phyloP scores from a whole-genome alignment of 495 filamentous ascomycete genomes.

The Xylaria flabelliformis region DNA sequence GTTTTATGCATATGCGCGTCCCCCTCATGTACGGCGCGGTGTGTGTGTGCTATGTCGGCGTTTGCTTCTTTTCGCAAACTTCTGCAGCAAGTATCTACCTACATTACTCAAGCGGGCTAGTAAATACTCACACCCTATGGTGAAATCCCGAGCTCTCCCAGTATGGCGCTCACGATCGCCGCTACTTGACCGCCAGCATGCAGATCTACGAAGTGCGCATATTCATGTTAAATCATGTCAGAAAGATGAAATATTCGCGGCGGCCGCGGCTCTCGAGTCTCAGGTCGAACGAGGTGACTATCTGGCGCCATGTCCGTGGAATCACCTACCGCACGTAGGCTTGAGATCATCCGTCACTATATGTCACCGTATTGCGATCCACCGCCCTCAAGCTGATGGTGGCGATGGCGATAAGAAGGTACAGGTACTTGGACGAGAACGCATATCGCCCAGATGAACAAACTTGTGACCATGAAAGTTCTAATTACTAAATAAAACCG shows the following conservation, averaged over 20 bases:
- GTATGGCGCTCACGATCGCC: neutral
- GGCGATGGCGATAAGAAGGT: neutral
- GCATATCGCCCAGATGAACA: neutral
- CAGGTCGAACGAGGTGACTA: neutral
- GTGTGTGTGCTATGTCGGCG: neutral
- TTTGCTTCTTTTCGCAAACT: neutral
- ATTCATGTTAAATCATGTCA: neutral
- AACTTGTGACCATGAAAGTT: neutral
- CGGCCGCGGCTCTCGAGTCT: constrained; percentile 4
- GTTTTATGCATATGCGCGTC: neutral
- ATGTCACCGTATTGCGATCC: neutral
- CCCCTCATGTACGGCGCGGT: neutral
- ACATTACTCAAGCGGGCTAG: neutral
- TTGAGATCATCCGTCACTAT: neutral
- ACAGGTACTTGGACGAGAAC: neutral
- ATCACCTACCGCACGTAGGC: neutral
- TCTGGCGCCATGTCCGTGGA: neutral
- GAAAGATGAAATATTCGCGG: neutral
- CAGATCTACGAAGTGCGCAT: neutral
- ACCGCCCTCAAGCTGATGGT: neutral
- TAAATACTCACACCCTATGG: neutral
- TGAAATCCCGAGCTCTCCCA: constrained; percentile 4
- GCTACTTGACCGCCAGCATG: neutral
- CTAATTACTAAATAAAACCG: neutral
- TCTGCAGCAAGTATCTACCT: neutral